Evolutionary conservation across 176 grass and related monocot genomes (phyloP).

Genomic region (Guadua angustifolia): DNA sequence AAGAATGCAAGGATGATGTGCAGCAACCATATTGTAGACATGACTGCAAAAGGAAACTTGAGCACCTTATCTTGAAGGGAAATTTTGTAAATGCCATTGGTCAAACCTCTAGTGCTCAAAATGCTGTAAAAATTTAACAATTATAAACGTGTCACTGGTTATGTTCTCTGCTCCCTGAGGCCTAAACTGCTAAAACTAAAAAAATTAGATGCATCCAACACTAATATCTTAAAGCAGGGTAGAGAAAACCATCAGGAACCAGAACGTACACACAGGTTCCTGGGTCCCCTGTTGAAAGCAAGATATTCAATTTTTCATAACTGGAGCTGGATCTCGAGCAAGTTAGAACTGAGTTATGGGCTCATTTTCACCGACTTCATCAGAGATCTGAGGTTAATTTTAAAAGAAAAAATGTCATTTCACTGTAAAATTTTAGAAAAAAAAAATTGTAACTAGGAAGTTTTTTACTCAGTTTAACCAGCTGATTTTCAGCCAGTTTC

Average conservation of each 20-base stretch:
- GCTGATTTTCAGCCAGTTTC: neutral
- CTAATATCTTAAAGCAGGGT: neutral
- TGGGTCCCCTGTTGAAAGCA: neutral
- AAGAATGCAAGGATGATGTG: conserved; percentile 8
- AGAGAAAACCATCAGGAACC: neutral
- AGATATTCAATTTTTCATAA: neutral
- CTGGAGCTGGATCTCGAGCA: neutral
- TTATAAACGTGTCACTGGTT: neutral
- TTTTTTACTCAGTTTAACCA: neutral
- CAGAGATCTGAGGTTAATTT: neutral
- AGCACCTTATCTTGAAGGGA: neutral
- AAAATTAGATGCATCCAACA: conserved; percentile 8
- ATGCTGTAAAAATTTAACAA: neutral
- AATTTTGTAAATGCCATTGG: neutral
- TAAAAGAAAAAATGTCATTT: neutral
- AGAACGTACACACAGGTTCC: neutral
- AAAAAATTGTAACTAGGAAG: neutral
- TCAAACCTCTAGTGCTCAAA: neutral
- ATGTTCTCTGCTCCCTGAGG: neutral
- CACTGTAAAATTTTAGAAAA: neutral
- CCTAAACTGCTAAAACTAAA: neutral
- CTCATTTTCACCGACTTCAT: neutral
- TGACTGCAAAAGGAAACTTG: conserved; percentile 22
- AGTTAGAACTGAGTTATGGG: neutral
- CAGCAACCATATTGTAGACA: neutral